Base-by-base conservation (phyloP, 306 rosid species). In the Begonia peltatifolia region DNA sequence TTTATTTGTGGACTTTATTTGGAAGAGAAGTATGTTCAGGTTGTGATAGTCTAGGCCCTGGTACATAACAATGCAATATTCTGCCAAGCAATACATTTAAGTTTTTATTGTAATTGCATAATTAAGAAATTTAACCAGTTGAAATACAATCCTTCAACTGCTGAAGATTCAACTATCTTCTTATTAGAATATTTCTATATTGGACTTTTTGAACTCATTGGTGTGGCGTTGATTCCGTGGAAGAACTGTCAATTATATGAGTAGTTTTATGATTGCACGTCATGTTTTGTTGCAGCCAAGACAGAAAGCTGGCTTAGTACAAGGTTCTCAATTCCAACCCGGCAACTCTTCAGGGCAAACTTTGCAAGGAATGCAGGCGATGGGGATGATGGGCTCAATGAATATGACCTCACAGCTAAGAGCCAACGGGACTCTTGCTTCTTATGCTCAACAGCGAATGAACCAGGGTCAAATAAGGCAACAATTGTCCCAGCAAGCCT, bases 321-420 rank as follows among this genome's bases (percentile, higher is more conserved):
- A 83, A 64, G 78, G 80, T 17, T 70, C 96, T 1, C 99, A 92
- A 59, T 83, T 86, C 64, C 81, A 79, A 53, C 59, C 74, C 0
- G 71, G 78, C 65, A 90, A 83, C 70, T 76, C 95, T 53, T 49
- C 87, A 10, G 92, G 80, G 57, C 94, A 83, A 60, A 38, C 95
- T 69, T 70, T 83, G 60, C 99, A 86, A 79, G 93, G 86, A 68
- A 77, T 82, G 74, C 95, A 90, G 68, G 75, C 88, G 16, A 79
- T 83, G 73, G 96, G 94, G 61, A 75, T 86, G 84, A 77, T 92
- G 75, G 87, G 86, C 16, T 47, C 72, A 1, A 59, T 77, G 14
- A 87, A 80, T 80, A 64, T 80, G 71, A 64, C 16, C 68, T 59
- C 90, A 0, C 99, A 85, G 63, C 55, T 83, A 46, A 84, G 94